These are phyloP conservation scores for Eucalyptus urophylla DNA, from an alignment of 345 rosid species.

Conservation along the genomic window DNA sequence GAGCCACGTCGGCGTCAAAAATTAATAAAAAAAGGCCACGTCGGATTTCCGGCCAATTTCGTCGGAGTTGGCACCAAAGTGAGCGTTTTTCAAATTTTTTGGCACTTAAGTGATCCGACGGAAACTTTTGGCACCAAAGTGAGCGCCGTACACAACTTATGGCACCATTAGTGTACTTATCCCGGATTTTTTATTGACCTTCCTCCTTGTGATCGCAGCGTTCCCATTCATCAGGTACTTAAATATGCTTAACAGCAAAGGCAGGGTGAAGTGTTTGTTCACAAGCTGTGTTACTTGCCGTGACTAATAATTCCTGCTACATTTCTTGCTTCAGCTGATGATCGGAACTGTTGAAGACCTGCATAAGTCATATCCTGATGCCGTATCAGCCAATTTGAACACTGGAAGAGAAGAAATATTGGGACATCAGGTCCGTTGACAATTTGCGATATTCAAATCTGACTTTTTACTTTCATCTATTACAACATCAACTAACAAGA, in stretches of 20 bases:
- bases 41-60: too few species aligned
- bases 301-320: background rate
- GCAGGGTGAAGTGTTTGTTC: background rate
- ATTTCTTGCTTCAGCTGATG: constrained; percentile 3
- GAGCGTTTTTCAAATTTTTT: too few species aligned
- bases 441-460: background rate
- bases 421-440: constrained; percentile 1
- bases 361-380: constrained; percentile 11
- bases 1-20: too few species aligned
- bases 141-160: too few species aligned
- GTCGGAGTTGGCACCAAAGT: too few species aligned
- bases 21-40: too few species aligned
- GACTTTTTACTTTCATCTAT: background rate
- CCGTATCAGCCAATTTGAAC: background rate
- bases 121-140: too few species aligned
- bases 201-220: constrained; percentile 10
- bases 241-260: background rate
- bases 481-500: background rate
- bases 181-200: too few species aligned
- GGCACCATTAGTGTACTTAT: too few species aligned
- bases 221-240: constrained; percentile 9
- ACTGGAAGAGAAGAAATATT: constrained; percentile 1
- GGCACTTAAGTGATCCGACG: too few species aligned
- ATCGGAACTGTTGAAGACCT: constrained; percentile 13
- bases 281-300: background rate